A percentile compares a stretch with the other conserved stretches of the same genome.
phyloP scores from a whole-genome alignment of 1,284 basidiomycete species.

The Ustilago loliicola region DNA sequence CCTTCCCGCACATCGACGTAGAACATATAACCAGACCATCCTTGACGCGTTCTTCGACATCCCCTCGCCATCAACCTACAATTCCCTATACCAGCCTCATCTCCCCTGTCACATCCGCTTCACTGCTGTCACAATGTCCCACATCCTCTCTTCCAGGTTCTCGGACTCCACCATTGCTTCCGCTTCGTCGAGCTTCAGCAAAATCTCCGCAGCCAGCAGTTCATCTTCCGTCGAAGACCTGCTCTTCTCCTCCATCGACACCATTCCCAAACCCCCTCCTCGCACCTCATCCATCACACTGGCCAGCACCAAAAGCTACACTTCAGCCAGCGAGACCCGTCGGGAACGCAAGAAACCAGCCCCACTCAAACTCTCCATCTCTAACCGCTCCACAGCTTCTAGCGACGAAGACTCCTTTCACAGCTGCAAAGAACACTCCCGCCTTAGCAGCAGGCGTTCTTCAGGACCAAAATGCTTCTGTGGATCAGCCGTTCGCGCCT shows the following conservation, averaged over 20 bases:
- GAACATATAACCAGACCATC: slow-evolving; percentile 29
- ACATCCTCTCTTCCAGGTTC: slow-evolving; percentile 38
- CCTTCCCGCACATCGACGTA: background rate
- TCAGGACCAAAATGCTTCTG: slow-evolving; percentile 27
- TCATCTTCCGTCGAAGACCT: slow-evolving; percentile 30
- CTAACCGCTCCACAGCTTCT: slow-evolving; percentile 4
- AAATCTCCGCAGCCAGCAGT: slow-evolving; percentile 27
- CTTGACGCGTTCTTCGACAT: slow-evolving; percentile 7
- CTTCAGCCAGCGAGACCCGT: background rate
- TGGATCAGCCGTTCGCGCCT: slow-evolving; percentile 18
- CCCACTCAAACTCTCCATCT: slow-evolving; percentile 16
- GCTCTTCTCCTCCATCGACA: slow-evolving; percentile 18
- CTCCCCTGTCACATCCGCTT: background rate
- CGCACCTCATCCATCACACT: slow-evolving; percentile 45
- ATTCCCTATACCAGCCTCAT: background rate
- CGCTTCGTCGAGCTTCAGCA: slow-evolving; percentile 33
- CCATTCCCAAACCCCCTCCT: slow-evolving; percentile 40
- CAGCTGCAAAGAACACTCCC: slow-evolving; percentile 21
- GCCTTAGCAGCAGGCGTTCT: background rate
- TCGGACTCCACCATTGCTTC: slow-evolving; percentile 48
- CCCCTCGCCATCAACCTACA: background rate
- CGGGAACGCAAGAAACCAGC: slow-evolving; percentile 33
- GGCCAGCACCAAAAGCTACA: slow-evolving; percentile 34
- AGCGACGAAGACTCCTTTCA: slow-evolving; percentile 20
- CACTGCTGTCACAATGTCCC: slow-evolving; percentile 6